phyloP scores from a whole-genome alignment of 2,329 filamentous ascomycete genomes.

The Akanthomyces dipterigenus region DNA sequence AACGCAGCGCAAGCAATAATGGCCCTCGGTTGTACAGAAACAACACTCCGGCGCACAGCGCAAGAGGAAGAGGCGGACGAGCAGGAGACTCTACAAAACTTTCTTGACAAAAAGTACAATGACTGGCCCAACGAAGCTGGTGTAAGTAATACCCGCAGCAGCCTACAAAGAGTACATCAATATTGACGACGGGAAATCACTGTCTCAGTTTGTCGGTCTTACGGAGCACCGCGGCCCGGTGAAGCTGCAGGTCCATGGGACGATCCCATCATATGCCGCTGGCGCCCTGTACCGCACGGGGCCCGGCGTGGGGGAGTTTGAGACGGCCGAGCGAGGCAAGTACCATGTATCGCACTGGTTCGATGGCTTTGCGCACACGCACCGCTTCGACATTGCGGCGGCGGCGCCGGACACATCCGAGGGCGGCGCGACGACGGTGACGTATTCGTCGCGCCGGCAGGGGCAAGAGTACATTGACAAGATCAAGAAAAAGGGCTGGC shows the following conservation, averaged over 20 bases:
- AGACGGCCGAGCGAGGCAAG: conserved; percentile 44
- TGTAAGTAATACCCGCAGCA: conserved; percentile 22
- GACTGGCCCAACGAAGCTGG: conserved; percentile 44
- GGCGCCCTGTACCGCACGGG: conserved; percentile 66
- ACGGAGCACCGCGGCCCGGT: conserved; percentile 55
- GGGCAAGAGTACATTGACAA: conserved; percentile 32
- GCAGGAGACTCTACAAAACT: conserved; percentile 18
- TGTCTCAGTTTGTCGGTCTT: conserved; percentile 51
- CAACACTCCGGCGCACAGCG: conserved; percentile 12
- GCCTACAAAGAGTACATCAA: neutral
- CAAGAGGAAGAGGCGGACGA: conserved; percentile 3
- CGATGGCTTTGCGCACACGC: conserved; percentile 58
- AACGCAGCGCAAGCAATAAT: neutral
- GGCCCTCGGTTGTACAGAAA: conserved; percentile 20
- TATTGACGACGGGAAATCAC: neutral
- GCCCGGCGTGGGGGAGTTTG: conserved; percentile 53
- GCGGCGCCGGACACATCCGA: neutral
- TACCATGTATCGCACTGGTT: conserved; percentile 64
- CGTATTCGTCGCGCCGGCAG: conserved; percentile 59
- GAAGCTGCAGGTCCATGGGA: conserved; percentile 51
- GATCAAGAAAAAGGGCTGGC: conserved; percentile 47
- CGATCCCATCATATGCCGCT: conserved; percentile 58
- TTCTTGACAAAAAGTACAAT: conserved; percentile 22
- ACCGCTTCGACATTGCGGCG: conserved; percentile 57
- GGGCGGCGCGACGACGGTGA: neutral